Percentiles rank a stretch among this genome's conserved stretches.
Conservation (phyloP, 2,329 filamentous ascomycete genomes). For the Gaeumannomyces sp. region DNA sequence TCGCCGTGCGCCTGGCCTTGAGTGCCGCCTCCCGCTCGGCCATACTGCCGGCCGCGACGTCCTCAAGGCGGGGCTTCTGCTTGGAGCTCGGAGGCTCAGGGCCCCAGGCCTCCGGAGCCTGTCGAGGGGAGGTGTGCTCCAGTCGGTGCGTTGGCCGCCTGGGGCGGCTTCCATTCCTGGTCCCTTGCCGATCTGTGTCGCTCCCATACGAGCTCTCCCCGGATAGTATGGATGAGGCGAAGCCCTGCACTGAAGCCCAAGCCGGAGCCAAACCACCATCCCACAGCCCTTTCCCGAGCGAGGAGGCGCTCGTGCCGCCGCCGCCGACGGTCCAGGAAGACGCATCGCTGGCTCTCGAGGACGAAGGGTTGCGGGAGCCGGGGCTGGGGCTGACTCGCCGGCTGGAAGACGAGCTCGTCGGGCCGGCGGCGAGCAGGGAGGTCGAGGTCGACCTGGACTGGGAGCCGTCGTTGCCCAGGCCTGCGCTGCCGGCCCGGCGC, state of each 20-base stretch:
- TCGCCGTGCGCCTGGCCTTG: constrained; percentile 50
- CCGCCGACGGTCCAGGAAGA: constrained; percentile 1
- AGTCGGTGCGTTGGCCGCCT: constrained; percentile 18
- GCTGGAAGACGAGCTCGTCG: constrained; percentile 26
- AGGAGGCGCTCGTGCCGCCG: constrained; percentile 18
- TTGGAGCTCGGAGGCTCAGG: constrained; percentile 37
- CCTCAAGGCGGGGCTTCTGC: constrained; percentile 32
- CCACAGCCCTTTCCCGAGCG: constrained; percentile 34
- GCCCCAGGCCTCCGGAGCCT: constrained; percentile 38
- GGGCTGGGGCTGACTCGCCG: constrained; percentile 37
- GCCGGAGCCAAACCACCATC: constrained; percentile 43
- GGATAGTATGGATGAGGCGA: constrained; percentile 40
- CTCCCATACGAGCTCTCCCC: constrained; percentile 27
- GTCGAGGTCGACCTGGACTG: constrained; percentile 21
- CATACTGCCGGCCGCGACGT: constrained; percentile 45
- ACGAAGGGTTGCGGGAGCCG: not conserved
- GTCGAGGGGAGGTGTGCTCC: not conserved
- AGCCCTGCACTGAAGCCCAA: constrained; percentile 50
- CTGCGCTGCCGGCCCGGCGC: constrained; percentile 35
- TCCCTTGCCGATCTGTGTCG: constrained; percentile 26
- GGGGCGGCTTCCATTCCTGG: constrained; percentile 23
- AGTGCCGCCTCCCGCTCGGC: constrained; percentile 48
- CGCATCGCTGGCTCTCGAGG: constrained; percentile 6
- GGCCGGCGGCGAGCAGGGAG: constrained; percentile 21
- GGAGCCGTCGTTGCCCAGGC: constrained; percentile 21